Base-by-base conservation (phyloP, 257 asterid genomes). In the Linderniella brevidens region DNA sequence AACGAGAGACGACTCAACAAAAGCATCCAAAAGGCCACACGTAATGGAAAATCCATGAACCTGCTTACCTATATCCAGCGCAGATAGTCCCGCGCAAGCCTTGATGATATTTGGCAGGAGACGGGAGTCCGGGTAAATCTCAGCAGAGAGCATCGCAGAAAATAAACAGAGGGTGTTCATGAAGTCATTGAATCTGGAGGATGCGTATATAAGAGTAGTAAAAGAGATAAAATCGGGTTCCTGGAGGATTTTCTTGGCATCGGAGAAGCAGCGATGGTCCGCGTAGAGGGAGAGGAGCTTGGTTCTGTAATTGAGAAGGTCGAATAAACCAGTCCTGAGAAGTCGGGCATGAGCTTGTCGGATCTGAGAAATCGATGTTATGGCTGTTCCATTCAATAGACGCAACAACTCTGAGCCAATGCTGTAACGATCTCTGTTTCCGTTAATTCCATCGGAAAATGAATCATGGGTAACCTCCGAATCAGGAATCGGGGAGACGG, bases 41-140 rank as follows among this genome's bases (percentile, higher is more conserved):
- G 79, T 47, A 42, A 82, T 39, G 42, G 80, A 67, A 64, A 65
- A 77, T 37, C 83, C 94, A 65, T 87, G 97, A 51, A 82, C 71
- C 52, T 82, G 94, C 60, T 63, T 67, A 54, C 94, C 92, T 41
- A 72, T 19, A 57, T 49, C 37, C 18, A 57, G 61, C 35, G 67
- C 57, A 16, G 61, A 47, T 47, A 86, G 57, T 37, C 83, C 76
- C 15, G 86, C 76, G 52, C 95, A 82, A 15, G 88, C 92, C 68
- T 71, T 82, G 61, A 77, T 48, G 50, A 68, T 62, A 36, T 83
- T 75, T 1, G 95, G 95, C 17, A 87, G 58, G 37, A 87, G 58
- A 49, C 67, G 77, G 46, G 82, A 62, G 61, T 87, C 95, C 0
- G 97, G 93, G 19, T 50, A 56, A 49, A 80, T 40, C 8, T 63